phyloP scores from a whole-genome alignment of 2,329 filamentous ascomycete species.

The Xylariomycetidae sp. region DNA sequence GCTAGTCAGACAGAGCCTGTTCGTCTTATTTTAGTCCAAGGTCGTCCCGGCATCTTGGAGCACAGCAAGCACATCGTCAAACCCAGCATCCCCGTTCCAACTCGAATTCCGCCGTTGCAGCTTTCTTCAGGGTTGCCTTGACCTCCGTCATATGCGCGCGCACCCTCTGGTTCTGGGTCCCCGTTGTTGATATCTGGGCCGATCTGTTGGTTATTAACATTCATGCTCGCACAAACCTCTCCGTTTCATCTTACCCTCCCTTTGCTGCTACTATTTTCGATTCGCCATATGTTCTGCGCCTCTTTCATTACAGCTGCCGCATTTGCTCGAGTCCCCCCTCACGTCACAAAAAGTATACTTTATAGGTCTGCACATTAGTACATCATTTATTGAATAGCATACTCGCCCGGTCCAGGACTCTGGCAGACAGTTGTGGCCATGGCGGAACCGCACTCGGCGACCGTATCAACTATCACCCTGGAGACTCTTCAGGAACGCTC shows the following conservation, averaged over 20 bases:
- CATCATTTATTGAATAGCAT: not conserved
- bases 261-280: no score
- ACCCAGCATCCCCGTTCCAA: no score
- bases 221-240: conserved; percentile 7
- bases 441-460: not conserved
- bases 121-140: conserved; percentile 23
- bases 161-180: conserved; percentile 1
- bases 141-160: no score
- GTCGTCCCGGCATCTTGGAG: conserved; percentile 1
- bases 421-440: not conserved
- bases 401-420: not conserved
- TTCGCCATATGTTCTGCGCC: conserved; percentile 7
- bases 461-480: not conserved
- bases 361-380: no score
- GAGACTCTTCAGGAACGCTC: conserved; percentile 26
- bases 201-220: conserved; percentile 11
- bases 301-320: conserved; percentile 2
- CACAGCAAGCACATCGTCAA: no score
- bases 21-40: not conserved
- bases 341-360: no score
- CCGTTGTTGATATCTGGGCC: conserved; percentile 11
- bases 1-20: not conserved
- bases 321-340: conserved; percentile 1
- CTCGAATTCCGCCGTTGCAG: no score
- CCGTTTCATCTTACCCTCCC: conserved; percentile 8